A percentile compares a stretch with the other conserved stretches of the same genome.
phyloP scores from a whole-genome alignment of 805 yeast species.

The Crinitomyces ghanaensis region DNA sequence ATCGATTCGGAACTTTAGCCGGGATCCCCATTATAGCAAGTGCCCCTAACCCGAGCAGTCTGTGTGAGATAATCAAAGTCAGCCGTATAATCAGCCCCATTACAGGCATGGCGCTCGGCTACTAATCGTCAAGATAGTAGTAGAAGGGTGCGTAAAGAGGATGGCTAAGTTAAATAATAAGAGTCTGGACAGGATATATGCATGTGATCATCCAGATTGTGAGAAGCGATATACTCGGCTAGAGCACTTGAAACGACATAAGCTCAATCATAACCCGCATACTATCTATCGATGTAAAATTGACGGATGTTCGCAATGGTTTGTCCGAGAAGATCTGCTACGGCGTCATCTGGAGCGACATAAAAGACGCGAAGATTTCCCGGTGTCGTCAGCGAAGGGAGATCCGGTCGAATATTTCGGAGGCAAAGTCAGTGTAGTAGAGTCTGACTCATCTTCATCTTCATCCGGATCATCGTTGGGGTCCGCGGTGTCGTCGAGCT shows the following conservation, averaged over 20 bases:
- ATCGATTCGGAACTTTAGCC: too few species aligned
- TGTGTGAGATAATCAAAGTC: too few species aligned
- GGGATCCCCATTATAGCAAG: too few species aligned
- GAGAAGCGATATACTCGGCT: slow-evolving; percentile 17
- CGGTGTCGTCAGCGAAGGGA: background rate
- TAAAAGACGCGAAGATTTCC: slow-evolving; percentile 2
- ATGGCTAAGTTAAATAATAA: slow-evolving; percentile 7
- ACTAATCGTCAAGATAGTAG: too few species aligned
- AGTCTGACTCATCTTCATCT: background rate
- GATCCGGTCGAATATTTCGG: slow-evolving; percentile 1
- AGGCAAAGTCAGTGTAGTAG: background rate
- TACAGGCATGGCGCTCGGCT: too few species aligned
- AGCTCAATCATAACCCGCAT: slow-evolving; percentile 10
- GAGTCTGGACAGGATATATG: slow-evolving; percentile 20
- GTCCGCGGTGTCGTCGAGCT: background rate
- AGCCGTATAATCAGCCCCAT: too few species aligned
- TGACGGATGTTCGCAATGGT: slow-evolving; percentile 21
- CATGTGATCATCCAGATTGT: slow-evolving; percentile 19
- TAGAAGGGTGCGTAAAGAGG: background rate
- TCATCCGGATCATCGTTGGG: background rate
- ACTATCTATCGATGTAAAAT: slow-evolving; percentile 9
- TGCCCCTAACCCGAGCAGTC: too few species aligned
- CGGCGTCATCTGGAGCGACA: slow-evolving; percentile 20
- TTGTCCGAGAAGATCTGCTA: slow-evolving; percentile 24
- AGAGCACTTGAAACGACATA: slow-evolving; percentile 17